Evolutionary conservation across 2,329 filamentous ascomycete species (phyloP).

Genomic region (Botrytis pseudocinerea): DNA sequence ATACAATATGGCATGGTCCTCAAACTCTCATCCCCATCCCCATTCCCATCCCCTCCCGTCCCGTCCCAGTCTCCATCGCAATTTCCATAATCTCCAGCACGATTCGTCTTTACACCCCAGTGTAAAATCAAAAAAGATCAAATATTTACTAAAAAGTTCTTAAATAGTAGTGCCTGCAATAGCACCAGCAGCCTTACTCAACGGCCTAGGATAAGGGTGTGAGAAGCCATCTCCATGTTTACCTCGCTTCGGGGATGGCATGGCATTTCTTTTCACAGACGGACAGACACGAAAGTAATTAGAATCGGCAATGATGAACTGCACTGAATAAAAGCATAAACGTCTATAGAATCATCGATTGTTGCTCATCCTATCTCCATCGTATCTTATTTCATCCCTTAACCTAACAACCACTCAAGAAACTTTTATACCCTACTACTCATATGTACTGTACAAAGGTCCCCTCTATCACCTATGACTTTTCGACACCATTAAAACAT

Average conservation of each 20-base stretch:
- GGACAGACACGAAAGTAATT: background rate
- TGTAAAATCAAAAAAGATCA: rapidly evolving
- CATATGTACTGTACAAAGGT: constrained; percentile 7
- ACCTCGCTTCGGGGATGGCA: background rate
- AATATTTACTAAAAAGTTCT: background rate
- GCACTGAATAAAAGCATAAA: background rate
- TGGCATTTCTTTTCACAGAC: background rate
- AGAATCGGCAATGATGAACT: background rate
- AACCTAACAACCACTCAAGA: background rate
- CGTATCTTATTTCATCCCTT: background rate
- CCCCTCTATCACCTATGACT: background rate
- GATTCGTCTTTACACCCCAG: background rate
- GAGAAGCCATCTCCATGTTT: background rate
- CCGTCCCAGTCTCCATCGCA: background rate
- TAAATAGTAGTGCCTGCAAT: background rate
- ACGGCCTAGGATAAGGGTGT: background rate
- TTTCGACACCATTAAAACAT: background rate
- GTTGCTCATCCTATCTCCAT: background rate
- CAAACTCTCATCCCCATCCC: too few relatives aligned
- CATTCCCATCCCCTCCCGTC: too few relatives aligned
- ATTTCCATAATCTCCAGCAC: background rate
- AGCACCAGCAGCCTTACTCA: background rate
- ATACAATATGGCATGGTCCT: too few relatives aligned
- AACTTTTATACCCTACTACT: constrained; percentile 16
- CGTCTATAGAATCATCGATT: background rate